Conservation (phyloP, 2,329 filamentous ascomycete species). For the Lecanicillium sp. region DNA sequence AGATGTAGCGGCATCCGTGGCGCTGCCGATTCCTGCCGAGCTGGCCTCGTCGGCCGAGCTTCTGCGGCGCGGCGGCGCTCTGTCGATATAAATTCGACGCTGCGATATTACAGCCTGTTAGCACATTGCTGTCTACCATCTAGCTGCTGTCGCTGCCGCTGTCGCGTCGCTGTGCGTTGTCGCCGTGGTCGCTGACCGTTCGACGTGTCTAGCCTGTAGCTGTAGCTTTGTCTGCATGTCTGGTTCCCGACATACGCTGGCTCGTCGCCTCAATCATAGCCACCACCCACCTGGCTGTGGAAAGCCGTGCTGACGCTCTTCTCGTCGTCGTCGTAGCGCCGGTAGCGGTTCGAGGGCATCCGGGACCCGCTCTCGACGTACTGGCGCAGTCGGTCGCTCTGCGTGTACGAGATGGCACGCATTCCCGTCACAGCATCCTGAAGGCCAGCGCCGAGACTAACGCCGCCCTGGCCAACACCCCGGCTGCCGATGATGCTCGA, state of each 20-base stretch:
- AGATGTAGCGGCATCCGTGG: no score
- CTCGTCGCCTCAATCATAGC: constrained; percentile 43
- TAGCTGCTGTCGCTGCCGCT: no score
- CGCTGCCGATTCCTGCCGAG: no score
- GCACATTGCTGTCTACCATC: no score
- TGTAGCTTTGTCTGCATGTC: background rate
- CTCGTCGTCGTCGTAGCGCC: constrained; percentile 81
- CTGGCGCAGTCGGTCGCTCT: constrained; percentile 77
- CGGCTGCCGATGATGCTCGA: constrained; percentile 71
- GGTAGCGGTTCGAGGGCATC: constrained; percentile 61
- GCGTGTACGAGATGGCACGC: constrained; percentile 52
- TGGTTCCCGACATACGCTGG: background rate
- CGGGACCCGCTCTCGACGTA: constrained; percentile 85
- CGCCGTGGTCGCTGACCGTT: no score
- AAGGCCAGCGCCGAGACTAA: constrained; percentile 76
- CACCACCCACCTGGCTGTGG: constrained; percentile 80
- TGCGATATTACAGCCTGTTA: no score
- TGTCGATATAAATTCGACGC: no score
- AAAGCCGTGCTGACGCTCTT: constrained; percentile 96
- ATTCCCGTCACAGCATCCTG: constrained; percentile 65
- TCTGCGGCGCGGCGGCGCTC: no score
- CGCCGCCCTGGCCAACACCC: constrained; percentile 75
- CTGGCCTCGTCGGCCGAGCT: no score
- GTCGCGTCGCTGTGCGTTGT: no score
- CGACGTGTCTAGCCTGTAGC: background rate